Evolutionary conservation across 805 yeast genomes (phyloP), one percentile per base, ranked within the genome.

Genomic region (Candida railenensis): DNA sequence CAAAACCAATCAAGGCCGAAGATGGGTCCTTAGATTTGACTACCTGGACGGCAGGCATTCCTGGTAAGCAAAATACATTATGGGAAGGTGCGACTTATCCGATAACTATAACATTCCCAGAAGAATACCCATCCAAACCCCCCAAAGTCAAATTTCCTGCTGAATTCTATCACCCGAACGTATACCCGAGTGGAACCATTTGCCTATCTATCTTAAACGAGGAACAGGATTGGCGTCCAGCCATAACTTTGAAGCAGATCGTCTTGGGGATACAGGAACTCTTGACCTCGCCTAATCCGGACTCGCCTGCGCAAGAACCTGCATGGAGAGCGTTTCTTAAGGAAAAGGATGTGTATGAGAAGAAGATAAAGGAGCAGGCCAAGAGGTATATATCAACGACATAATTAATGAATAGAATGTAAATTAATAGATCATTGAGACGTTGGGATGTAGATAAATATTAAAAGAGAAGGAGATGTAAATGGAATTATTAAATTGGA

Each of bases 201-300:
- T 94, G 99, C 68, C 77, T 94, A 40, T 85, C 95, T 44, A 91
- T 94, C 45, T 74, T 94, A 61, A 94, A 94, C 65, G 99, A 94
- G 64, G 90, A 85, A 40, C 95, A 91, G 66, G 98, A 89, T 65
- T 94, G 99, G 99, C 81, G 96, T 60, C 99, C 99, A 1, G 96
- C 97, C 7, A 87, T 92, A 54, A 88, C 96, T 14, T 68, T 92
- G 54, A 90, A 89, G 61, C 96, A 92, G 62, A 85, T 94, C 48
- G 84, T 87, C 1, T 71, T 90, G 50, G 99, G 99, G 3, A 83
- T 94, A 43, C 99, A 94, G 66, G 97, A 91, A 64, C 75, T 94
- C 46, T 73, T 94, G 50, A 88, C 87, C 58, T 78, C 83, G 33
- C 99, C 99, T 33, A 94, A 94, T 62, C 96, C 96, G 19, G 84